Percentiles rank a stretch among this genome's conserved stretches.
phyloP scores from a whole-genome alignment of 2,329 filamentous ascomycete genomes.

The Calonectria montana region DNA sequence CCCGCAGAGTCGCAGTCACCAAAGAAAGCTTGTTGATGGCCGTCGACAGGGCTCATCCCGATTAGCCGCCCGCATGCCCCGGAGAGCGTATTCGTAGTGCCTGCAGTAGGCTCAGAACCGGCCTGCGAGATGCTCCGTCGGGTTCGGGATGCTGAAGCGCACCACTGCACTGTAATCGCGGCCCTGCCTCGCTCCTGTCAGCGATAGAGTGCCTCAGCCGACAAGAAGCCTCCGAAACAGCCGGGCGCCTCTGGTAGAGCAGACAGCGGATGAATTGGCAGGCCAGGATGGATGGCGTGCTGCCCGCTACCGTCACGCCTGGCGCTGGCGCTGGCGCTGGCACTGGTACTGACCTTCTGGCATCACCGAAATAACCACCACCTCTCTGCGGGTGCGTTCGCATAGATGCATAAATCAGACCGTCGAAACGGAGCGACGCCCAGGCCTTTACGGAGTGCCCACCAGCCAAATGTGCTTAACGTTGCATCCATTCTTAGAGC shows the following conservation, averaged over 20 bases:
- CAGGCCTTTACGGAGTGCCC: conserved; percentile 22
- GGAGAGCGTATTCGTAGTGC: conserved; percentile 1
- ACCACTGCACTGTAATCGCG: not conserved
- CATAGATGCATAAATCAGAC: conserved; percentile 18
- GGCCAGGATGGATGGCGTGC: not conserved
- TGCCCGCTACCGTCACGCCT: not conserved
- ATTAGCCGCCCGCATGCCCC: not conserved
- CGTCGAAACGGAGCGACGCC: conserved; percentile 23
- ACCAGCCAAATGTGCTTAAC: conserved; percentile 19
- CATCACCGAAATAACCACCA: conserved; percentile 2
- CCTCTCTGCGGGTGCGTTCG: not conserved
- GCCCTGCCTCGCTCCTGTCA: conserved; percentile 24
- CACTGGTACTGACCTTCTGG: not conserved
- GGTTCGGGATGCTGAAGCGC: not conserved
- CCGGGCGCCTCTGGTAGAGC: conserved; percentile 28
- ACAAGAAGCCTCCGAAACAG: conserved; percentile 38
- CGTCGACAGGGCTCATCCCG: conserved; percentile 24
- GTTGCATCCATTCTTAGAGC: conserved; percentile 34
- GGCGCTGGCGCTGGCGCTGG: not conserved
- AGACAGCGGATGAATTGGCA: conserved; percentile 5
- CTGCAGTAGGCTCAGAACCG: conserved; percentile 4
- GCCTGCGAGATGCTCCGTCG: conserved; percentile 4
- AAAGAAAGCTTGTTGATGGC: conserved; percentile 26
- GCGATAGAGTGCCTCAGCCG: conserved; percentile 25
- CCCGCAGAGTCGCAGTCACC: conserved; percentile 25